Conservation (phyloP, 208 protist genomes). For the Wallacemonas rigidus region DNA sequence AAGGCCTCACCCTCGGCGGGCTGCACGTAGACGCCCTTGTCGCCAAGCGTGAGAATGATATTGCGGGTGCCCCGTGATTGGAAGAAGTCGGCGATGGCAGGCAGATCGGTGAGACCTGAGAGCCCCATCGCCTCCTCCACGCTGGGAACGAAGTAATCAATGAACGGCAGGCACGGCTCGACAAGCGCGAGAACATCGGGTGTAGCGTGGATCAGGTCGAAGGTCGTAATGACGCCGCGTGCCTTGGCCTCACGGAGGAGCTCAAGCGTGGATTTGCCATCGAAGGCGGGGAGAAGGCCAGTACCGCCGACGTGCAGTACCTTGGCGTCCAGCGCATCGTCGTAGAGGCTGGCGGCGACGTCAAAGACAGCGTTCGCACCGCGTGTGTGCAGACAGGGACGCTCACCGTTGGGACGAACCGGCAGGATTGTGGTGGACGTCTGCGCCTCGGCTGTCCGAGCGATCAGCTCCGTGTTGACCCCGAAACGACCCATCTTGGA, state of each 20-base stretch:
- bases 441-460: conserved; percentile 17
- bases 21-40: conserved; percentile 22
- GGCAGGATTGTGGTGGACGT: conserved; percentile 25
- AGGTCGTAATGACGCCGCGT: conserved; percentile 23
- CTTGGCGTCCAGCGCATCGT: conserved; percentile 23
- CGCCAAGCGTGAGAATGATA: conserved; percentile 25
- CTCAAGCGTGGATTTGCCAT: conserved; percentile 21
- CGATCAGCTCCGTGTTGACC: conserved; percentile 26
- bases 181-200: conserved; percentile 21
- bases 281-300: conserved; percentile 21
- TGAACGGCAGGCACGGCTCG: conserved; percentile 23
- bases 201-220: conserved; percentile 31
- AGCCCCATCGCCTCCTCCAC: conserved; percentile 24
- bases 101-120: conserved; percentile 5
- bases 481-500: conserved; percentile 24
- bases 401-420: conserved; percentile 25
- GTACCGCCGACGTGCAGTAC: conserved; percentile 27
- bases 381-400: conserved; percentile 25
- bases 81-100: conserved; percentile 24
- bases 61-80: conserved; percentile 19
- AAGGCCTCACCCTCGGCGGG: conserved; percentile 24
- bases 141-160: conserved; percentile 31
- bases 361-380: conserved; percentile 28
- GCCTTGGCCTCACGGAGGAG: conserved; percentile 23
- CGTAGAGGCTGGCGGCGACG: conserved; percentile 21